A percentile compares a stretch with the other conserved stretches of the same genome.
Conservation (phyloP, 192 early-diverging fungal genomes). For the Gryganskiella cystojenkinii region DNA sequence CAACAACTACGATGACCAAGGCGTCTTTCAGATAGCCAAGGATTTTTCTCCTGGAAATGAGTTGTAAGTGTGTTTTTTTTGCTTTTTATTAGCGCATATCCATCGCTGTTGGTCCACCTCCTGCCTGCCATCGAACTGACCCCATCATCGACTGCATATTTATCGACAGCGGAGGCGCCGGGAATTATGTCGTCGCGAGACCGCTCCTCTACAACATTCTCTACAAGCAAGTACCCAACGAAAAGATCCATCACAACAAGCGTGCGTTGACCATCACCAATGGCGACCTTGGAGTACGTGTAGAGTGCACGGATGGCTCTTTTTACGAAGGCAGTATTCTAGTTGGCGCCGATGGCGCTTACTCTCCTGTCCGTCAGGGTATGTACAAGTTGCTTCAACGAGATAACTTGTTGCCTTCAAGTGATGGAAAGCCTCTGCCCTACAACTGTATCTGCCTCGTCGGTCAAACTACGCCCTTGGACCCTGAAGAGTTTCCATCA, state of each 20-base stretch:
- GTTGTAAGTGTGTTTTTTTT: no score
- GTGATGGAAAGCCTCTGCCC: not conserved
- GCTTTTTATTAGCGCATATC: not conserved
- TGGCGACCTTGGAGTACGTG: not conserved
- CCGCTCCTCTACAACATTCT: not conserved
- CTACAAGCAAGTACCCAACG: not conserved
- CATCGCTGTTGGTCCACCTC: no score
- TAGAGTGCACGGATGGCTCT: constrained; percentile 1
- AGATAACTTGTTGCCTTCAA: not conserved
- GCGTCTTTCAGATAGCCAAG: no score
- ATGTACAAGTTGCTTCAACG: constrained; percentile 3
- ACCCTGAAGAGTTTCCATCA: not conserved
- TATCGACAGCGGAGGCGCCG: not conserved
- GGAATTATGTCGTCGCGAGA: not conserved
- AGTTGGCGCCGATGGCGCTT: constrained; percentile 32
- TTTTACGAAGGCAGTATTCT: constrained; percentile 19
- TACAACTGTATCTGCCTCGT: constrained; percentile 4
- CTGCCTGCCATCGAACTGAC: no score
- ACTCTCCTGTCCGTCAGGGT: constrained; percentile 16
- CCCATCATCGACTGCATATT: no score
- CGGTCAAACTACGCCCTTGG: not conserved
- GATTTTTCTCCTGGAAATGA: no score
- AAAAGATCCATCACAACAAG: constrained; percentile 9
- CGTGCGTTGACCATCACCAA: constrained; percentile 1
- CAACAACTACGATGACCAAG: no score